Evolutionary conservation across 345 rosid species (phyloP).

Genomic region (Clarkia xantiana): DNA sequence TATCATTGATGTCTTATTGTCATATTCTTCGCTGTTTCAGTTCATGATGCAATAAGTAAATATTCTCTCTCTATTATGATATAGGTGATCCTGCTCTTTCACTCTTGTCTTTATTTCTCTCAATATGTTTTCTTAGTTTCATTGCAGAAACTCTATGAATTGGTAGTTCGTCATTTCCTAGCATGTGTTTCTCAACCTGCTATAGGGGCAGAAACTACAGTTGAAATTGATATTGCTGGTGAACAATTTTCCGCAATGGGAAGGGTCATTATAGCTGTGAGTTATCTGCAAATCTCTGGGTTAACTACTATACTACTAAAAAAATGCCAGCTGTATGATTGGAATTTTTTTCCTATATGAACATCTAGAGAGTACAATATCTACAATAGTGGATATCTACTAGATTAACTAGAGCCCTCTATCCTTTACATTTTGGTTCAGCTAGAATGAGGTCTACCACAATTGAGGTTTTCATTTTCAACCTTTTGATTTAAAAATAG

Average conservation of each 20-base stretch:
- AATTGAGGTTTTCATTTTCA: too few species aligned
- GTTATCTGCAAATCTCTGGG: slow-evolving; percentile 18
- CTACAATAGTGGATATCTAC: too few species aligned
- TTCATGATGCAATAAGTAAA: not conserved
- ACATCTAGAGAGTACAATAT: too few species aligned
- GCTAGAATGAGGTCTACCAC: not conserved
- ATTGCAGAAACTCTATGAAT: slow-evolving; percentile 70
- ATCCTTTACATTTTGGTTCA: not conserved
- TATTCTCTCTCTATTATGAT: too few species aligned
- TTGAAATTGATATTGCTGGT: slow-evolving; percentile 90
- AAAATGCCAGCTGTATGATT: too few species aligned
- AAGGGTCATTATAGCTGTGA: slow-evolving; percentile 76
- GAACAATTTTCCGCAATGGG: slow-evolving; percentile 82
- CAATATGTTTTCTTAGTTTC: slow-evolving; percentile 7
- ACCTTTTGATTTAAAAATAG: too few species aligned
- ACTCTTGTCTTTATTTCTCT: not conserved
- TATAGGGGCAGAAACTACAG: slow-evolving; percentile 85
- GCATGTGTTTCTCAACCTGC: slow-evolving; percentile 99
- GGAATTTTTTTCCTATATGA: too few species aligned
- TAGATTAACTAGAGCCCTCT: too few species aligned
- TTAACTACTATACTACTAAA: not conserved
- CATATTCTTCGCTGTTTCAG: not conserved
- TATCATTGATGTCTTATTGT: not conserved
- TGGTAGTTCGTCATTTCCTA: slow-evolving; percentile 92
- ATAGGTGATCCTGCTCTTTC: too few species aligned